Evolutionary conservation across 202 grass and related monocot species (phyloP), one percentile per base, ranked within the genome.

Genomic region (Setaria viridis): DNA sequence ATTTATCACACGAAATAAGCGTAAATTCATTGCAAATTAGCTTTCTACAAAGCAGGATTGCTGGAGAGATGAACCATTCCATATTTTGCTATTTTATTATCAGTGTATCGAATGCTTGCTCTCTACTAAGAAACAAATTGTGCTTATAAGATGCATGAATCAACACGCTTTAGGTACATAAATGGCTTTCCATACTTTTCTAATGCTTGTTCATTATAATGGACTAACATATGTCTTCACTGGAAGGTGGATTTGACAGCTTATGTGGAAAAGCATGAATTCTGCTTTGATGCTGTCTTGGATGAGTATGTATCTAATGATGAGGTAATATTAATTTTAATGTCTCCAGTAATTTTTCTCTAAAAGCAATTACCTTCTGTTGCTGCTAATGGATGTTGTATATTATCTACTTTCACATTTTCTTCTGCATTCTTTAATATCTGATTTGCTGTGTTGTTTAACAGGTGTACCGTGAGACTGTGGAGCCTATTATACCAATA

Each of bases 401-500:
- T 81, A 79, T 25, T 72, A 48, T 46, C 32, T 62, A 17, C 11
- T 43, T 88, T 77, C 56, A 59, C 35, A 12, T 64, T 3, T 62
- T 73, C 7, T 11, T 56, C 29, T 45, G 4, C 30, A 32, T 57
- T 75, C 12, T 19, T 74, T 39, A 56, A 41, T 16, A 67, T 74
- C 58, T 29, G 25, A 71, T 0, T 48, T 72, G 8, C 60, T 72
- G 41, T 62, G 35, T 81, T 90, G 46, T 92, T 56, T 84, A 81
- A 86, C 85, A 97, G 95, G 95, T 97, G 29, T 97, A 97, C 68
- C 88, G 90, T 25, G 95, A 85, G 82, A 97, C 95, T 19, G 95
- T 97, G 56, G 86, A 97, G 60, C 95, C 95, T 17, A 94, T 97
- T 82, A 94, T 97, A 91, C 95, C 95, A 58, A 94, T 86, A 89